Conservation (phyloP, 768 basidiomycete species). For the Rhodotorula sphaerocarpa region DNA sequence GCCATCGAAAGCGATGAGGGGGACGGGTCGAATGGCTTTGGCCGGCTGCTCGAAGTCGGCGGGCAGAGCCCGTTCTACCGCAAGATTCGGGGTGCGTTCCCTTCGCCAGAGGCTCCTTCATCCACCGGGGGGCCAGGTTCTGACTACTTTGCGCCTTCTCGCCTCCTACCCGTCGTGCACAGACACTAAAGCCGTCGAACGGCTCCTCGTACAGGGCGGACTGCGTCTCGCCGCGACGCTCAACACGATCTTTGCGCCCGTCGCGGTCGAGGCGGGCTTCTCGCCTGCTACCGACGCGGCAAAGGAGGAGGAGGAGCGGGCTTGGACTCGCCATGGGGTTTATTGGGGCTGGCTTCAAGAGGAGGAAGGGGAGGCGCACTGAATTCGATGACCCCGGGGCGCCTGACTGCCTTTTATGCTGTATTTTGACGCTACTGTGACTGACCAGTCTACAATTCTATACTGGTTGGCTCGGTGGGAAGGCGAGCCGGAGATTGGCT, state of each 20-base stretch:
- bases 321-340: neutral
- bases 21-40: too few species aligned
- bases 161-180: neutral
- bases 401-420: too few species aligned
- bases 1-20: too few species aligned
- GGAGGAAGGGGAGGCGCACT: neutral
- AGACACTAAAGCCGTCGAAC: slow-evolving; percentile 65
- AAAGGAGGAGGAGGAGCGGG: neutral
- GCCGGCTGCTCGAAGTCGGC: slow-evolving; percentile 45
- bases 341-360: neutral
- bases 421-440: too few species aligned
- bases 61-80: slow-evolving; percentile 76
- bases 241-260: slow-evolving; percentile 47
- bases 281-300: too few species aligned
- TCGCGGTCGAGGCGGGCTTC: neutral
- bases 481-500: too few species aligned
- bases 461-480: too few species aligned
- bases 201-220: slow-evolving; percentile 71
- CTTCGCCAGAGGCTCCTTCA: slow-evolving; percentile 47
- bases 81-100: slow-evolving; percentile 49
- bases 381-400: too few species aligned
- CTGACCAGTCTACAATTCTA: too few species aligned
- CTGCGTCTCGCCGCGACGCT: slow-evolving; percentile 72
- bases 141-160: slow-evolving; percentile 44
- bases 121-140: too few species aligned